These are phyloP conservation scores for Cutaneotrichosporon cyanovorans DNA, from an alignment of 1,284 basidiomycete species.

Conservation along the genomic window DNA sequence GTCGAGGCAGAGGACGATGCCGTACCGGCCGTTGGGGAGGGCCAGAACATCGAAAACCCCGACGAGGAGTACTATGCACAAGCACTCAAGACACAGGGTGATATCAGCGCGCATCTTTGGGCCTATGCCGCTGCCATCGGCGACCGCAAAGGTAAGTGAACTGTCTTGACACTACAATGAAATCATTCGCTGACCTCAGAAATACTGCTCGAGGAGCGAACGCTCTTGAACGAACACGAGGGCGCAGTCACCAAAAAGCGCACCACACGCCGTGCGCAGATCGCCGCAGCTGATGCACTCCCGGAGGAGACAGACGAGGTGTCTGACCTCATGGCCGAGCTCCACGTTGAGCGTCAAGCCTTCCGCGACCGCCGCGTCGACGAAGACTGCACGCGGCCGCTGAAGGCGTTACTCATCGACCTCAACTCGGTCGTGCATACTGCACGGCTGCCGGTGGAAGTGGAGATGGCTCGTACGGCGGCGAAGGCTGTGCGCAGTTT, in stretches of 20 bases:
- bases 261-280: conserved; percentile 25
- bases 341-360: conserved; percentile 23
- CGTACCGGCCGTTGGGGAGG: conserved; percentile 15
- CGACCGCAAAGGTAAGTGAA: conserved; percentile 34
- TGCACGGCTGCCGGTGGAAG: conserved; percentile 5
- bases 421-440: conserved; percentile 20
- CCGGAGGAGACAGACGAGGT: conserved; percentile 14
- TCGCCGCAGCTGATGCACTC: conserved; percentile 18
- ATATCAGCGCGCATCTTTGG: conserved; percentile 41
- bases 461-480: conserved; percentile 3
- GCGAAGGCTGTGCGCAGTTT: conserved; percentile 2
- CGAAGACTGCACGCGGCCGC: conserved; percentile 30
- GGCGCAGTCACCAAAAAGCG: conserved; percentile 28
- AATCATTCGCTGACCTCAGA: conserved; percentile 20
- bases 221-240: conserved; percentile 27
- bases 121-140: conserved; percentile 39
- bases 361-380: conserved; percentile 31
- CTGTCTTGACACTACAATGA: no score
- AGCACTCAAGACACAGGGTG: conserved; percentile 39
- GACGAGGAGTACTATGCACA: conserved; percentile 42
- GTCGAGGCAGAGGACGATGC: conserved; percentile 28
- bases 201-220: conserved; percentile 38
- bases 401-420: conserved; percentile 36
- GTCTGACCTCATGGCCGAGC: conserved; percentile 21
- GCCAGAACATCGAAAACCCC: conserved; percentile 28